Percentiles rank a stretch among this genome's conserved stretches.
Evolutionary conservation across 345 rosid genomes (phyloP).

Genomic region (Hevea brasiliensis): DNA sequence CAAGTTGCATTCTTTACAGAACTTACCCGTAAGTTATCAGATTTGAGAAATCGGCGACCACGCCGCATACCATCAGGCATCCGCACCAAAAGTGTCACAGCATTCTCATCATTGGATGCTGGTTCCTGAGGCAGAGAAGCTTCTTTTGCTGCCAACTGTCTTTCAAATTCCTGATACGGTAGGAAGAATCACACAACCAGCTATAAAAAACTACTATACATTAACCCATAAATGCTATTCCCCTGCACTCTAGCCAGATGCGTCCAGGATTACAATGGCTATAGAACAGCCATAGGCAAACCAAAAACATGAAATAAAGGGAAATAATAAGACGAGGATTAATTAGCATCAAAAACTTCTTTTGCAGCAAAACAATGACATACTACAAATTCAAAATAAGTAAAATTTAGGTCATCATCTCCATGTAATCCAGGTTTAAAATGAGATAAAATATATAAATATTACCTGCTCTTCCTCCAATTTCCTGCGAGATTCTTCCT

Average conservation of each 20-base stretch:
- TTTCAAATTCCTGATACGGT: slow-evolving; percentile 70
- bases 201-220: slow-evolving; percentile 7
- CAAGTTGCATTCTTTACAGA: slow-evolving; percentile 11
- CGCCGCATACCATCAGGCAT: slow-evolving; percentile 95
- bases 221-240: not conserved
- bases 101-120: slow-evolving; percentile 74
- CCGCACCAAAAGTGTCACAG: slow-evolving; percentile 76
- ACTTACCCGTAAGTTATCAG: slow-evolving; percentile 73
- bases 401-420: not conserved
- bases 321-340: no score
- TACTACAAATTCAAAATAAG: not conserved
- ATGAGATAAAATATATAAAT: not conserved
- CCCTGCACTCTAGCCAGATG: not conserved
- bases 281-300: not conserved
- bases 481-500: slow-evolving; percentile 74
- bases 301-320: not conserved
- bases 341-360: slow-evolving; percentile 4
- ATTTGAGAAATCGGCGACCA: slow-evolving; percentile 90
- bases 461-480: slow-evolving; percentile 87
- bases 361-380: not conserved
- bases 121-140: slow-evolving; percentile 94
- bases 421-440: not conserved
- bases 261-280: not conserved
- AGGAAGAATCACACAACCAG: slow-evolving; percentile 5
- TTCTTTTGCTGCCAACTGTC: slow-evolving; percentile 81